Evolutionary conservation across 192 early-diverging fungal species (phyloP), one percentile per base, ranked within the genome.

Genomic region (Gamsiella multidivaricata): DNA sequence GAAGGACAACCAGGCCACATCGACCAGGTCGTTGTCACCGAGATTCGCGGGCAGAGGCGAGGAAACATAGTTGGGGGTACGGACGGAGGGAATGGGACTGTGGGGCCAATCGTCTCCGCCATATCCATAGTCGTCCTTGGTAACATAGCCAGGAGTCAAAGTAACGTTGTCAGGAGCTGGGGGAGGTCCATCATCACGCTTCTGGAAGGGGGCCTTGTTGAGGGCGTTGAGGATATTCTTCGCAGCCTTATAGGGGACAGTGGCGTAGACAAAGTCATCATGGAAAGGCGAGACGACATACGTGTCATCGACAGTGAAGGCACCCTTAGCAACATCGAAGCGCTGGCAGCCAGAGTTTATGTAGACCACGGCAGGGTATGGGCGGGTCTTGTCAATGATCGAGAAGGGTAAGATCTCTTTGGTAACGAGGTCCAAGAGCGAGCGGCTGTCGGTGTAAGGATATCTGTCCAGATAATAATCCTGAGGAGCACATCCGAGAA

Each of bases 51-150:
- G 83, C 47, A 84, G 20, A 17, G 81, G 65, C 1, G 83, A 81
- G 45, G 71, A 72, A 5, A 85, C 54, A 56, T 82, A 87, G 52
- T 68, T 69, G 47, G 84, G 80, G 25, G 69, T 32, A 7, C 25
- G 0, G 37, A 85, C 41, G 34, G 79, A 79, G 46, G 85, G 80
- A 33, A 80, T 67, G 3, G 79, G 6, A 25, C 61, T 79, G 58
- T 86, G 84, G 25, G 68, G 42, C 47, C 80, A 85, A 61, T 88
- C 86, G 49, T 88, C 86, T 28, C 85, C 85, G 33, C 82, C 75
- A 32, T 66, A 81, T 7, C 82, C 79, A 47, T 83, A 69, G 37
- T 86, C 84, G 41, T 86, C 86, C 46, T 70, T 81, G 56, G 86
- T 88, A 10, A 80, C 72, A 39, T 83, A 84, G 9, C 86, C 86